Percentiles rank a stretch among this genome's conserved stretches.
phyloP scores from a whole-genome alignment of 2,329 filamentous ascomycete genomes.

The Fusarium annulatum region DNA sequence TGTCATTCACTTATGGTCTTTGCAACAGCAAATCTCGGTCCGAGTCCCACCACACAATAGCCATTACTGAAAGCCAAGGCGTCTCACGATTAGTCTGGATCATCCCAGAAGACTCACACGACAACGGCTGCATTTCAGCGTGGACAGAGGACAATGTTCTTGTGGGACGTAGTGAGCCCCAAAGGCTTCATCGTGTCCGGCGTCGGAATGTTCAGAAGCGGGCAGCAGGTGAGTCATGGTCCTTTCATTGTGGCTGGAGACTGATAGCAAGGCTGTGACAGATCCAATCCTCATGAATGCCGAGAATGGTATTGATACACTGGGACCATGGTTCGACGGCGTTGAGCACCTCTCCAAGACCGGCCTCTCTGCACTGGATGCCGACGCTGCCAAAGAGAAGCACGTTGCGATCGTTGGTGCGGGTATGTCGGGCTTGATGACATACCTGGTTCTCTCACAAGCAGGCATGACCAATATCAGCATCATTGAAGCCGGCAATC shows the following conservation, averaged over 20 bases:
- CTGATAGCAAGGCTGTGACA: rapidly evolving
- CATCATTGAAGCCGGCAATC: slow-evolving; percentile 2
- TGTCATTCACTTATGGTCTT: slow-evolving; percentile 4
- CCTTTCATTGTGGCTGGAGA: rapidly evolving
- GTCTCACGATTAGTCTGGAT: slow-evolving; percentile 6
- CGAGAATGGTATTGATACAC: not conserved
- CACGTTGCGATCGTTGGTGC: slow-evolving; percentile 2
- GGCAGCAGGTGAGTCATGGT: not conserved
- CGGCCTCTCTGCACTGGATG: not conserved
- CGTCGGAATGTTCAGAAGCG: not conserved
- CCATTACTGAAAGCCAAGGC: not conserved
- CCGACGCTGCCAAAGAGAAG: not conserved
- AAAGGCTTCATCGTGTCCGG: not conserved
- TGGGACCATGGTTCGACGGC: slow-evolving; percentile 2
- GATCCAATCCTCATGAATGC: not conserved
- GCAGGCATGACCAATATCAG: slow-evolving; percentile 16
- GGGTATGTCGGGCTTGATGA: slow-evolving; percentile 2
- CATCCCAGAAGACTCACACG: not conserved
- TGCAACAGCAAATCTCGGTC: not conserved
- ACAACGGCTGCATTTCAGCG: not conserved
- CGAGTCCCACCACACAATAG: slow-evolving; percentile 12
- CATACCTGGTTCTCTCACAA: not conserved
- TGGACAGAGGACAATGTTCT: not conserved
- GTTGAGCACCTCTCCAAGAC: not conserved
- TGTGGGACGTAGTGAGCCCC: not conserved